A percentile compares a stretch with the other conserved stretches of the same genome.
Conservation (phyloP, 2,329 filamentous ascomycete species). For the Fusarium praegraminearum region DNA sequence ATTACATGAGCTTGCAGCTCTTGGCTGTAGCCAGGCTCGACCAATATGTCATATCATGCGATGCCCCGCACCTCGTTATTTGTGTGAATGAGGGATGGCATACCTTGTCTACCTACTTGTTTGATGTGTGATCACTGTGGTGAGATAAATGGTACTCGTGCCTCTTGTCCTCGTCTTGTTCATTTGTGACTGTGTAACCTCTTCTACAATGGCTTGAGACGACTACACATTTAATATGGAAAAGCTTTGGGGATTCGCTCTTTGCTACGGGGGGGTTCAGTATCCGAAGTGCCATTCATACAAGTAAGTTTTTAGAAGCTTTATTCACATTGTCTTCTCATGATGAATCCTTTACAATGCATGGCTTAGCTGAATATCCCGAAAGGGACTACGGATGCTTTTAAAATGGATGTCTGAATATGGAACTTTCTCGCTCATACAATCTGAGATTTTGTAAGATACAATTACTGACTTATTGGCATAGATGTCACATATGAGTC, state of each 20-base stretch:
- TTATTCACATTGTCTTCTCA: constrained; percentile 3
- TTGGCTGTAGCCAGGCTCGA: constrained; percentile 31
- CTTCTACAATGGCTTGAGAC: neutral
- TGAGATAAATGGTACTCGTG: constrained; percentile 34
- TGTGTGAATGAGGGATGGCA: constrained; percentile 18
- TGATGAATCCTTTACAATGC: constrained; percentile 51
- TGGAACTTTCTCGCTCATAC: neutral
- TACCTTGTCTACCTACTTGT: neutral
- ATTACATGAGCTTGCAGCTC: constrained; percentile 47
- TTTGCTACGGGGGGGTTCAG: neutral
- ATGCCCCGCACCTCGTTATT: constrained; percentile 41
- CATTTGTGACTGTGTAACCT: neutral
- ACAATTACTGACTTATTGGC: constrained; percentile 13
- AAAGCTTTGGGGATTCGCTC: neutral
- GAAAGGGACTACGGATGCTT: constrained; percentile 42
- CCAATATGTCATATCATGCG: constrained; percentile 38
- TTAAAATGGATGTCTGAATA: constrained; percentile 50
- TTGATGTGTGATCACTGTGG: constrained; percentile 13
- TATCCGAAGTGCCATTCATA: neutral
- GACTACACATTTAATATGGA: no score
- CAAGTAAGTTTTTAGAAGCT: constrained; percentile 25
- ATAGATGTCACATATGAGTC: constrained; percentile 1
- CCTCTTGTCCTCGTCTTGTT: neutral
- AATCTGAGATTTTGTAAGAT: neutral
- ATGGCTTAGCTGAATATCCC: constrained; percentile 53